Evolutionary conservation across 2,329 filamentous ascomycete species (phyloP), one percentile per base, ranked within the genome.

Genomic region (Fusarium citri): DNA sequence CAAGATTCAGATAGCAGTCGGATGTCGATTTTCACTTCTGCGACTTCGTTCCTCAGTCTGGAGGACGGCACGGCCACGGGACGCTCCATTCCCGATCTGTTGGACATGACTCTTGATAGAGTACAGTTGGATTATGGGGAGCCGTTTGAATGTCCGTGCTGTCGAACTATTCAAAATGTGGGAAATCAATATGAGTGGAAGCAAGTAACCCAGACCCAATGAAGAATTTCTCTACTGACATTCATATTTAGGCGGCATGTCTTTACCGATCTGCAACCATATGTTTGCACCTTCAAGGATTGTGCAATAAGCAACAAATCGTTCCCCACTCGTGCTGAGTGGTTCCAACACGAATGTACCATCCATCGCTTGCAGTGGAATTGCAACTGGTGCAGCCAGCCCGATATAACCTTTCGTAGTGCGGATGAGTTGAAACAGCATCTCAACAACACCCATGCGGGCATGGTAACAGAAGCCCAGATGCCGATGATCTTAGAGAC

Each of bases 341-440:
- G 34, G 34, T 37, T 37, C 10, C 18, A 8, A 3, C 34, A 37
- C 10, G 34, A 37, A 12, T n/a, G 1, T n/a, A 37, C 34, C 3
- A 1, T 7, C 6, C 34, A 37, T 37, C 34, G 34, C 10, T 1
- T 37, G 3, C 34, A 37, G 3, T 37, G 34, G 34, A 7, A 2
- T 12, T 37, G 34, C 2, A 37, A 37, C 34, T 37, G 34, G 34
- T 37, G 34, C 10, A n/a, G 34, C 6, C 18, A 37, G 34, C 0
- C 34, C 18, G 10, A 12, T 2, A n/a, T 2, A n/a, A n/a, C 1
- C 10, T n/a, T 37, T 1, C 0, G 3, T 11, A 37, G 1, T 1
- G 18, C 10, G 3, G 18, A 37, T 4, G 34, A 12, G 0, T 7
- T 37, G 6, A n/a, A 37, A 2, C n/a, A 8, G 6, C 34, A 37